Evolutionary conservation across 139 green algal genomes (phyloP), one percentile per base, ranked within the genome.

Genomic region (Limnomonas spitsbergensis): DNA sequence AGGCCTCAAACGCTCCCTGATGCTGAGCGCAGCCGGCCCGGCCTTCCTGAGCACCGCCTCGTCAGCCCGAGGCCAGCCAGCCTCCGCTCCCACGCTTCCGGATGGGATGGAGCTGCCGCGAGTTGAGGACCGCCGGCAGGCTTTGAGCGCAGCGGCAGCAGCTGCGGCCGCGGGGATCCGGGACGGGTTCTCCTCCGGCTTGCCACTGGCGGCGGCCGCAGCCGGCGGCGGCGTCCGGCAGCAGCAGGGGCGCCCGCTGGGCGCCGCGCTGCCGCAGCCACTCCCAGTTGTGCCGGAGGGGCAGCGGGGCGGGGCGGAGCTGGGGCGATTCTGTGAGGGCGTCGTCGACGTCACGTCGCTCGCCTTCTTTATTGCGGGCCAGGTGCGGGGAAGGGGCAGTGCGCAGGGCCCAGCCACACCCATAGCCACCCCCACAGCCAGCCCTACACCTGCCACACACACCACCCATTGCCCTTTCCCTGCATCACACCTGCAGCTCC

Each of bases 1-100:
- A 7, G 73, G 75, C 1, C 53, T 87, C 2, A 85, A 87, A 34
- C 52, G 40, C 24, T 83, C 81, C 1, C 40, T 89, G 14, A 72
- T 70, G 24, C 76, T 85, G 2, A 61, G 47, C 20, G 47, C 47
- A 61, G 14, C 47, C 14, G 47, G 56, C 7, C 39, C 71, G 0
- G 81, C 72, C 6, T 70, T 84, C 66, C 69, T 75, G 7, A 80
- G 34, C 54, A 84, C 76, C 34, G 69, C 71, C 31, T 53, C 40
- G 76, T n/a, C 76, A 79, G n/a, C 35, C 54, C 38, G 6, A 69
- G 24, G 56, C 4, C 56, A 3, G 26, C 42, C 42, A 9, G 42
- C 42, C 6, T 6, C 7, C 42, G 42, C 42, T 9, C 7, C 9
- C 42, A 54, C 7, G 42, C 42, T 27, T 54, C 7, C 7, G 7